These are phyloP conservation scores for Asterochloris sp. DNA, from an alignment of 139 green algal species.

Conservation along the genomic window DNA sequence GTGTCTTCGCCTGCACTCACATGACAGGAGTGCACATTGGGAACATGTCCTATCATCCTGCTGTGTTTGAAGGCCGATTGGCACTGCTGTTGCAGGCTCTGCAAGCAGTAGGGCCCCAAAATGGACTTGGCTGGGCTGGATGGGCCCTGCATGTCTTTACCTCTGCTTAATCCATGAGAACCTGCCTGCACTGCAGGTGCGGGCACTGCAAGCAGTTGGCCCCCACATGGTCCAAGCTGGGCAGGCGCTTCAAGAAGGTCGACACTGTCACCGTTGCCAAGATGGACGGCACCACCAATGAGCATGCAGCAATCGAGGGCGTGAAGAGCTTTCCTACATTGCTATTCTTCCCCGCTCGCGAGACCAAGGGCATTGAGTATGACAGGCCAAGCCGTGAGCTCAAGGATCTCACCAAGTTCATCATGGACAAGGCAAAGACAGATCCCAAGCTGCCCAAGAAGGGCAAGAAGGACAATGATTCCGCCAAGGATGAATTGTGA, in stretches of 20 bases:
- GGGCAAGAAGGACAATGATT: constrained; percentile 9
- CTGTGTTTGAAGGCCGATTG: too few relatives aligned
- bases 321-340: constrained; percentile 70
- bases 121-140: too few relatives aligned
- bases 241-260: constrained; percentile 42
- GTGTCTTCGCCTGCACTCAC: too few relatives aligned
- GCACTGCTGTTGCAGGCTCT: too few relatives aligned
- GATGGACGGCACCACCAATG: constrained; percentile 79
- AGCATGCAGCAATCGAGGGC: constrained; percentile 56
- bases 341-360: constrained; percentile 58
- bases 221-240: constrained; percentile 46
- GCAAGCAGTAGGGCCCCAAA: too few relatives aligned
- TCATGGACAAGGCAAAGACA: constrained; percentile 60
- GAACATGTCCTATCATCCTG: too few relatives aligned
- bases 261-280: constrained; percentile 72
- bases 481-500: not conserved
- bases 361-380: not conserved
- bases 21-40: too few relatives aligned
- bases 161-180: too few relatives aligned
- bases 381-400: constrained; percentile 32
- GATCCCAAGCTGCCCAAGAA: constrained; percentile 62
- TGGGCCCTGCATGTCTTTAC: too few relatives aligned
- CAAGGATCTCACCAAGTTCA: constrained; percentile 65
- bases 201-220: constrained; percentile 52
- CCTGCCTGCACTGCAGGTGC: constrained; percentile 25